Evolutionary conservation across 2,329 filamentous ascomycete genomes (phyloP).

Genomic region (Phoma sp.): DNA sequence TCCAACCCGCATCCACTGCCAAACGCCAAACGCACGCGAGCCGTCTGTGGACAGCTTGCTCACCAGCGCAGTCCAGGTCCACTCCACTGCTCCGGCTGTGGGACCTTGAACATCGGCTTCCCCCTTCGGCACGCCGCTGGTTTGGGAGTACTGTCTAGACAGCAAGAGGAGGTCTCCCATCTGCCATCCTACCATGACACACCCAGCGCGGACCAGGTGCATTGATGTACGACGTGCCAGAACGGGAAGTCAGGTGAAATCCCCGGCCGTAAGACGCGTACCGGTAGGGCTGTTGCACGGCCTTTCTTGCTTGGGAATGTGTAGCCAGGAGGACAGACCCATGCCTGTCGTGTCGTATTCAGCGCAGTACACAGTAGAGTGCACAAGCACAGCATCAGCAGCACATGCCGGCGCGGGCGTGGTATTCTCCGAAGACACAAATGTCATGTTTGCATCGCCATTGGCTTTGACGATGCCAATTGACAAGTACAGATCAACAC

Average conservation of each 20-base stretch:
- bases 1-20: conserved; percentile 2
- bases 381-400: conserved; percentile 8
- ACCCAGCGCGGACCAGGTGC: not conserved
- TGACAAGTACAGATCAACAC: conserved; percentile 5
- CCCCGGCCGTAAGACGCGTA: not conserved
- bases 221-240: conserved; percentile 8
- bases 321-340: conserved; percentile 1
- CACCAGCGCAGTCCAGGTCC: conserved; percentile 9
- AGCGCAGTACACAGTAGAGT: conserved; percentile 19
- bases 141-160: not conserved
- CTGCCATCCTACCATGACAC: not conserved
- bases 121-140: not conserved
- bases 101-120: not conserved
- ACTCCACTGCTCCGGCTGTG: not conserved
- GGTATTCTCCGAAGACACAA: conserved; percentile 12
- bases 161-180: not conserved
- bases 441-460: not conserved
- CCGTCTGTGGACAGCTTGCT: not conserved
- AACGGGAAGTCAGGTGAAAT: conserved; percentile 9
- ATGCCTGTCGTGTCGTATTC: conserved; percentile 16
- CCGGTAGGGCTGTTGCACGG: conserved; percentile 11
- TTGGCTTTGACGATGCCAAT: conserved; percentile 1
- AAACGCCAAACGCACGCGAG: not conserved
- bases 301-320: conserved; percentile 6
- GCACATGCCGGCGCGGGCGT: conserved; percentile 6